Conservation (phyloP, 805 yeast genomes). For the Ogataea pilisensis region DNA sequence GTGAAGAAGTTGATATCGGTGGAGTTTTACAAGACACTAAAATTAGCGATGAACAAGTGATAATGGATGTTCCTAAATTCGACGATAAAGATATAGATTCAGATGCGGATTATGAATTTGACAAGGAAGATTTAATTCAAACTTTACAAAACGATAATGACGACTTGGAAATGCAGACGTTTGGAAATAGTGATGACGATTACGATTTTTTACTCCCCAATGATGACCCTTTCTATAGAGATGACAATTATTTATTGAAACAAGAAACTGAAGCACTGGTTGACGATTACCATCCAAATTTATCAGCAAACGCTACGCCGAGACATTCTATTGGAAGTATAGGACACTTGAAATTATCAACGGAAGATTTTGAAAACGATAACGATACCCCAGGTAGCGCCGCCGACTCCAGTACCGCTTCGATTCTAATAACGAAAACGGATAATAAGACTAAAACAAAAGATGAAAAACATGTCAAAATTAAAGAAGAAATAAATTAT, state of each 20-base stretch:
- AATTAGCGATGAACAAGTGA: constrained; percentile 23
- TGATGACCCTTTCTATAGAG: constrained; percentile 35
- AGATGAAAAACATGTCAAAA: constrained; percentile 7
- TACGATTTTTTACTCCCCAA: constrained; percentile 25
- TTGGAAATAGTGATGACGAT: constrained; percentile 34
- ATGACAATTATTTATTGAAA: constrained; percentile 43
- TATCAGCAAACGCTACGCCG: constrained; percentile 29
- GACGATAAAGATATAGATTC: constrained; percentile 42
- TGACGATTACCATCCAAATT: constrained; percentile 33
- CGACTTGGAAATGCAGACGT: constrained; percentile 31
- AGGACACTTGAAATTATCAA: constrained; percentile 1
- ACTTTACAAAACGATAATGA: constrained; percentile 36
- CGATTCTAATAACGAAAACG: too few relatives aligned
- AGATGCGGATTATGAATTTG: constrained; percentile 65
- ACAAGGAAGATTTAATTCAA: constrained; percentile 41
- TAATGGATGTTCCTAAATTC: constrained; percentile 47
- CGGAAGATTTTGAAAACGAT: neutral
- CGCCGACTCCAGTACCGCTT: too few relatives aligned
- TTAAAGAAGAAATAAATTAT: constrained; percentile 9
- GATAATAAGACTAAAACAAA: constrained; percentile 1
- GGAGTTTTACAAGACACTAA: constrained; percentile 24
- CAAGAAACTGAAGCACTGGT: constrained; percentile 42
- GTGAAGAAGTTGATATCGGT: constrained; percentile 44
- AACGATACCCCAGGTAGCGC: too few relatives aligned
- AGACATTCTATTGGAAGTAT: constrained; percentile 27